Percentiles rank a stretch among this genome's conserved stretches.
Conservation (phyloP, 495 filamentous ascomycete genomes). For the Lepidopterella palustris region DNA sequence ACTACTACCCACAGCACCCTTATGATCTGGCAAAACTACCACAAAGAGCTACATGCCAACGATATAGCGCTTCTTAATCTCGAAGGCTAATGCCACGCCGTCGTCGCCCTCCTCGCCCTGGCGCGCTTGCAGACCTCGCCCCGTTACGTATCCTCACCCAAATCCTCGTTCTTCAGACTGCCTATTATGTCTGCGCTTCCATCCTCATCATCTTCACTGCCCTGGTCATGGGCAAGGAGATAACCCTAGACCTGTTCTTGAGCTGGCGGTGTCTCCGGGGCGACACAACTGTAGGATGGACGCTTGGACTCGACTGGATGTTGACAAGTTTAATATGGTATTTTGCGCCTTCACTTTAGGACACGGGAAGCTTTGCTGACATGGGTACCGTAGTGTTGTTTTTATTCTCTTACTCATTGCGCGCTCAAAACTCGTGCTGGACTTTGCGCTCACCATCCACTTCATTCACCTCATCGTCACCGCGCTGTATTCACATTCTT, state of each 20-base stretch:
- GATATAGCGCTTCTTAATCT: background rate
- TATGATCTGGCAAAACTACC: background rate
- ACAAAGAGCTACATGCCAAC: background rate
- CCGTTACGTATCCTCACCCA: conserved; percentile 81
- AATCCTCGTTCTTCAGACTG: conserved; percentile 75
- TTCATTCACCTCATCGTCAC: conserved; percentile 76
- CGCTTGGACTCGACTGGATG: conserved; percentile 80
- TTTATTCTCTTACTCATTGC: conserved; percentile 74
- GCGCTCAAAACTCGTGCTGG: conserved; percentile 83
- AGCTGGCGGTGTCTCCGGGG: conserved; percentile 77
- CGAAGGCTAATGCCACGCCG: conserved; percentile 59
- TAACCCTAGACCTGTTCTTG: conserved; percentile 65
- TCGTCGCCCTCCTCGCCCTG: conserved; percentile 68
- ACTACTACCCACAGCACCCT: background rate
- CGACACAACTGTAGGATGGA: conserved; percentile 90
- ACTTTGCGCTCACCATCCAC: conserved; percentile 88
- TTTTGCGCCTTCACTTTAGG: conserved; percentile 32
- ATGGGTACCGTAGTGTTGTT: conserved; percentile 50
- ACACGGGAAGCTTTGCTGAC: background rate
- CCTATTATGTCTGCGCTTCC: conserved; percentile 72
- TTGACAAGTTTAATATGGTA: conserved; percentile 71
- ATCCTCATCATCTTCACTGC: conserved; percentile 82
- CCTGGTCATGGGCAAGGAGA: conserved; percentile 68
- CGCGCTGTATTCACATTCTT: conserved; percentile 61
- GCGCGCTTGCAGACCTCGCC: conserved; percentile 72